Evolutionary conservation across 2,329 filamentous ascomycete genomes (phyloP), one percentile per base, ranked within the genome.

Genomic region (Cladosporium sp.): DNA sequence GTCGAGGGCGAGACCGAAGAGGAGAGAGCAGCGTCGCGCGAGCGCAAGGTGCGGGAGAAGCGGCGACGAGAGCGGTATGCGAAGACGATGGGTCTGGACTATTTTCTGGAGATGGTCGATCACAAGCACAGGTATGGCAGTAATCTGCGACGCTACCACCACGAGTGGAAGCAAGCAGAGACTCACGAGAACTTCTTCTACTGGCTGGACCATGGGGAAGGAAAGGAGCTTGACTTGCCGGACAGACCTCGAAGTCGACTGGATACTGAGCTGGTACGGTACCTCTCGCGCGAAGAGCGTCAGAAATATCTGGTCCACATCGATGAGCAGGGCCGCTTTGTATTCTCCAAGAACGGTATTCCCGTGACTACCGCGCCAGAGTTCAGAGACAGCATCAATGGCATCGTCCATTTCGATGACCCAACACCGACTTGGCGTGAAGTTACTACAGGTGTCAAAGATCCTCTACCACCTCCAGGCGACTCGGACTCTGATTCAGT

Each of bases 171-270:
- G 77, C 87, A 85, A 67, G 82, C 87, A 1, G 83, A 91, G 32
- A 94, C 92, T 0, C 86, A 88, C 4, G 90, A 97, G 76, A 96
- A 95, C 75, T 97, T 93, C 83, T 97, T 97, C 77, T 94, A 93
- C 79, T 97, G 93, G 93, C 83, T 97, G 1, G 93, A 97, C 75
- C 84, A 90, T 66, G 93, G 93, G 5, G 89, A 89, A 59, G 93
- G 93, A 0, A 87, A 82, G 71, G 77, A 85, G 47, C 75, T 95
- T 52, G 90, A 94, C 69, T 80, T 94, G 14, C 85, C 87, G 3
- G 84, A 86, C 0, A 92, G 92, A 69, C 89, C 92, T 1, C 84
- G 93, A 41, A 89, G 91, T 67, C 83, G 87, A 15, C 81, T 97
- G 7, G 91, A 95, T 61, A 84, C 86, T 28, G 92, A 96, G 76